Evolutionary conservation across 139 green algal species (phyloP).

Genomic region (Tetradesmus obliquus): DNA sequence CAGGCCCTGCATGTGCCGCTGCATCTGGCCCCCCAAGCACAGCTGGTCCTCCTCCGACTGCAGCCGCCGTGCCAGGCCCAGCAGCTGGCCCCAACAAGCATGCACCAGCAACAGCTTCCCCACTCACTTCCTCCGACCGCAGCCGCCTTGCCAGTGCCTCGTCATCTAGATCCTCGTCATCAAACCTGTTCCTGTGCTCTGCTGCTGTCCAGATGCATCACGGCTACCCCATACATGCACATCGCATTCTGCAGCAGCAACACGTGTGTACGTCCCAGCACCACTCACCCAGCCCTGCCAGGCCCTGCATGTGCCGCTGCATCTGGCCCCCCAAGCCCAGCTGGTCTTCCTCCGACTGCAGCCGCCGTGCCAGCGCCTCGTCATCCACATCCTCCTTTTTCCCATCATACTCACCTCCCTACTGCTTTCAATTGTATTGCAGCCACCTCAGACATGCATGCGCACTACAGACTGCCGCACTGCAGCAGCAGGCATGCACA

Average conservation of each 20-base stretch:
- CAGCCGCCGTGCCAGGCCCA: neutral
- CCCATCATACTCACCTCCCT: neutral
- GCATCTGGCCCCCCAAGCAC: too few relatives aligned
- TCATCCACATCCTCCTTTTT: neutral
- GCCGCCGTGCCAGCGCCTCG: neutral
- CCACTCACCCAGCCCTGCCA: neutral
- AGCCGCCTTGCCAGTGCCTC: neutral
- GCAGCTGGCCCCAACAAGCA: too few relatives aligned
- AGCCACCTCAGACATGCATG: too few relatives aligned
- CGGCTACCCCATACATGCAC: too few relatives aligned
- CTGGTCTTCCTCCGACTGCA: conserved; percentile 6
- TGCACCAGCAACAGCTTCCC: too few relatives aligned
- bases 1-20: too few relatives aligned
- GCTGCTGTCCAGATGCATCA: too few relatives aligned
- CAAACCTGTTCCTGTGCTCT: neutral
- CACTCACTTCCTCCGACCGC: too few relatives aligned
- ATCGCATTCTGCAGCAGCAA: too few relatives aligned
- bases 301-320: neutral
- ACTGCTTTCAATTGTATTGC: neutral
- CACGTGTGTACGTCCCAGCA: neutral
- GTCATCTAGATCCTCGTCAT: too few relatives aligned
- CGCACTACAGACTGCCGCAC: too few relatives aligned
- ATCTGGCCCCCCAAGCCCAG: neutral
- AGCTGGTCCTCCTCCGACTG: conserved; percentile 4
- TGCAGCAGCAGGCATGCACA: too few relatives aligned